phyloP scores from a whole-genome alignment of 306 rosid species.

The Benincasa hispida region DNA sequence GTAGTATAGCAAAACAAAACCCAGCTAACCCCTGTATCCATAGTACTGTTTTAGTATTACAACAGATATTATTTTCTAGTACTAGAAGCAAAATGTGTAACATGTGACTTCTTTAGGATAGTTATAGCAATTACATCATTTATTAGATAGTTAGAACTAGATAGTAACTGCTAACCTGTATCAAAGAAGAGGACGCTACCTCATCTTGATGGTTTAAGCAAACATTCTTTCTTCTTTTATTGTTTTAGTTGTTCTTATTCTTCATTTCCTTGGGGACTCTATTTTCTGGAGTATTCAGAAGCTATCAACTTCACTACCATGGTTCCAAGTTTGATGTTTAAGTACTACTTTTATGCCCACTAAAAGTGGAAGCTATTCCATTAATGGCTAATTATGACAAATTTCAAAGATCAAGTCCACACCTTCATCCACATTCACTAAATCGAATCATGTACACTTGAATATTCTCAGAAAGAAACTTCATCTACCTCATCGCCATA shows the following conservation, averaged over 20 bases:
- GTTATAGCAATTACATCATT: background rate
- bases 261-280: background rate
- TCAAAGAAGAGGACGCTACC: background rate
- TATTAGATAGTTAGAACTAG: background rate
- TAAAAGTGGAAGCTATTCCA: background rate
- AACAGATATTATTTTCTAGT: background rate
- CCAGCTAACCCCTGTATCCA: slow-evolving; percentile 50
- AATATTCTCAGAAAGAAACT: slow-evolving; percentile 4
- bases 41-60: background rate
- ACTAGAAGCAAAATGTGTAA: background rate
- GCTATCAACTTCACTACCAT: background rate
- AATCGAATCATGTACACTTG: background rate
- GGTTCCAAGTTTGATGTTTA: background rate
- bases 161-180: background rate
- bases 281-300: background rate
- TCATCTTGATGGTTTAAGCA: background rate
- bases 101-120: background rate
- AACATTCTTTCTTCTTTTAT: background rate
- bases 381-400: background rate
- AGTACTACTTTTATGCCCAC: background rate
- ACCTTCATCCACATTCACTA: background rate
- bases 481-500: slow-evolving; percentile 42
- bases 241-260: background rate
- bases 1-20: slow-evolving; percentile 80
- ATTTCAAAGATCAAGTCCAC: background rate